These are phyloP conservation scores for Termitomyces heimii DNA, from an alignment of 768 basidiomycete species.

Conservation along the genomic window DNA sequence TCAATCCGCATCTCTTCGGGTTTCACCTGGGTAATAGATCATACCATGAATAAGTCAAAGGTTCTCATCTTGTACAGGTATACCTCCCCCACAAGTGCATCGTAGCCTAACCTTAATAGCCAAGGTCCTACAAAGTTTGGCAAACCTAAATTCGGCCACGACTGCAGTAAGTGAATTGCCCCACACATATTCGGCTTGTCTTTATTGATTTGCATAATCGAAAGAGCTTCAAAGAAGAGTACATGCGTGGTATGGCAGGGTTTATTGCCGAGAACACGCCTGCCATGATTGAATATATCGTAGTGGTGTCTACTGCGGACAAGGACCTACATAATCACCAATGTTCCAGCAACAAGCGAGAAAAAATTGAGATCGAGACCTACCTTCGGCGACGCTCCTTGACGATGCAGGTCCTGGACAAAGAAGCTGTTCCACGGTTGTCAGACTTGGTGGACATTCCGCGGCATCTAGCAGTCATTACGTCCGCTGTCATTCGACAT, in stretches of 20 bases:
- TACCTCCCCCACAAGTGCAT: conserved; percentile 61
- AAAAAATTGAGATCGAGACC: conserved; percentile 48
- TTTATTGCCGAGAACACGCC: conserved; percentile 60
- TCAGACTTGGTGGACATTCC: conserved; percentile 77
- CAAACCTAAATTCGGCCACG: conserved; percentile 71
- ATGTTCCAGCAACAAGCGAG: conserved; percentile 35
- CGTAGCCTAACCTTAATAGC: conserved; percentile 82
- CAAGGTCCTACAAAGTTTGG: conserved; percentile 85
- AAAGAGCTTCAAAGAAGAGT: conserved; percentile 54
- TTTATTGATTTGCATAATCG: not conserved
- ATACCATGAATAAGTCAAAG: not conserved
- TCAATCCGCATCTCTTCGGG: conserved; percentile 84
- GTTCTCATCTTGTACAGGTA: conserved; percentile 35
- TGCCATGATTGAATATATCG: conserved; percentile 77
- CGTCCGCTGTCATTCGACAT: conserved; percentile 70
- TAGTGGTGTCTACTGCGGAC: conserved; percentile 58
- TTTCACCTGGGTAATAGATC: conserved; percentile 56
- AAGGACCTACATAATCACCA: conserved; percentile 22
- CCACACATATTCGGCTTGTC: not conserved
- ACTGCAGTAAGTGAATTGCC: conserved; percentile 1
- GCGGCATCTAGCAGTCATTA: conserved; percentile 69
- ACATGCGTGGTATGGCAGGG: conserved; percentile 71
- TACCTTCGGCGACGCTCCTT: conserved; percentile 52
- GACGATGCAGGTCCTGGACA: conserved; percentile 49
- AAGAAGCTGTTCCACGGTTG: conserved; percentile 66